phyloP scores from a whole-genome alignment of 2,329 filamentous ascomycete genomes.

The Talaromyces sp. region DNA sequence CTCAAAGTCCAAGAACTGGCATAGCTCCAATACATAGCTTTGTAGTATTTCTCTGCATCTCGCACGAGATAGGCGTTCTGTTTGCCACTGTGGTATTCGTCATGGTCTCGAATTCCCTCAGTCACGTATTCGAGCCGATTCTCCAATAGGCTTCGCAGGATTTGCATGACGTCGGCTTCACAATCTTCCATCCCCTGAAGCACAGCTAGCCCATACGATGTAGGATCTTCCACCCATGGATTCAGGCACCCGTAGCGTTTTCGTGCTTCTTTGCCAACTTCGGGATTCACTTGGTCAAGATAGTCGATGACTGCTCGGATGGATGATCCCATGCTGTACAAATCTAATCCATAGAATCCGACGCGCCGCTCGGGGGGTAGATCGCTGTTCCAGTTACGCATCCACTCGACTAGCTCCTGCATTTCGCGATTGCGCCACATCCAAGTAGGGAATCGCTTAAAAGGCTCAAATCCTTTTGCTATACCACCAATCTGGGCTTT shows the following conservation, averaged over 20 bases:
- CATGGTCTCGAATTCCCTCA: constrained; percentile 38
- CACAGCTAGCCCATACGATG: constrained; percentile 52
- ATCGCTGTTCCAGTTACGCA: constrained; percentile 48
- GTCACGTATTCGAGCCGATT: constrained; percentile 47
- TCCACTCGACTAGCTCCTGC: constrained; percentile 56
- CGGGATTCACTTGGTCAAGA: constrained; percentile 49
- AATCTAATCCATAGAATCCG: constrained; percentile 56
- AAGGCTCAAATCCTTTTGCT: constrained; percentile 40
- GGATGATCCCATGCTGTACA: constrained; percentile 54
- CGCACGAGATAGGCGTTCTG: constrained; percentile 55
- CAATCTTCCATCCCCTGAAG: constrained; percentile 49
- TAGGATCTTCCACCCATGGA: constrained; percentile 54
- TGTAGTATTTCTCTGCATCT: constrained; percentile 57
- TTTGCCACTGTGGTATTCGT: constrained; percentile 53
- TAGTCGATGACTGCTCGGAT: constrained; percentile 54
- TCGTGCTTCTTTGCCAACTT: constrained; percentile 48
- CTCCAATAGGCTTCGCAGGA: constrained; percentile 50
- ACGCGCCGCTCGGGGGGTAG: constrained; percentile 34
- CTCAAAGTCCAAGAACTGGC: constrained; percentile 56
- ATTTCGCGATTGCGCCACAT: constrained; percentile 61
- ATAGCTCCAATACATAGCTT: constrained; percentile 55
- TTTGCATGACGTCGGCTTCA: constrained; percentile 49
- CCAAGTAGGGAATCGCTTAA: constrained; percentile 57
- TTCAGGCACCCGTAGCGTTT: constrained; percentile 51
- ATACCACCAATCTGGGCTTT: constrained; percentile 34